Evolutionary conservation across 2,329 filamentous ascomycete genomes (phyloP), one percentile per base, ranked within the genome.

Genomic region (Fusarium paranaense): DNA sequence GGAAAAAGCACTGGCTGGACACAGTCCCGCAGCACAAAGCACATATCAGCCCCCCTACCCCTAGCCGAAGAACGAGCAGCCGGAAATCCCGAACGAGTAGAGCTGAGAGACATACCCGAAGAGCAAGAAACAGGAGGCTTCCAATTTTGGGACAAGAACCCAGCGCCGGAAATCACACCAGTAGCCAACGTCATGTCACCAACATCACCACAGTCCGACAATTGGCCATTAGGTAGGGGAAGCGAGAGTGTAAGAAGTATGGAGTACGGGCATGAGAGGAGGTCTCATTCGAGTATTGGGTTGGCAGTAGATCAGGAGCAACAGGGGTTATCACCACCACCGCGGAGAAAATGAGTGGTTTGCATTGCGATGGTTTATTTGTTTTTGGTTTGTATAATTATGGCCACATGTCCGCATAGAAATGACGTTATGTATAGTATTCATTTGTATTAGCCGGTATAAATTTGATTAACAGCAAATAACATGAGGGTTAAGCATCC

Each of bases 251-350:
- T 62, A 40, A 72, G 65, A 47, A 78, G 76, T 1, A 27, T 78
- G 20, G 76, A 78, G 13, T 37, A 70, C 18, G 66, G 69, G 5
- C 62, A 38, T 4, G 71, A 67, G 1, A 54, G 69, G 37, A 27
- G 25, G 4, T 73, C 71, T 14, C 76, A 78, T 8, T 73, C 76
- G 2, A 70, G 69, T 37, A 62, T 69, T n/a, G 76, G 72, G 2
- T 59, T 78, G n/a, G 74, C 76, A 45, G 59, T 78, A 56, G 76
- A 78, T 27, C 68, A 64, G 9, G 74, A 73, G n/a, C 65, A 73
- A 38, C 76, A 78, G 33, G 76, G 76, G 47, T 58, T 78, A 38
- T 77, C 74, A 18, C 76, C 76, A 45, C 76, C 76, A 52, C 76
- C 76, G 66, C 62, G 72, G 10, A 72, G 72, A 45, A 58, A 35